These are phyloP conservation scores for Panicum miliaceum DNA, from an alignment of 176 grass and related monocot genomes.

Conservation along the genomic window DNA sequence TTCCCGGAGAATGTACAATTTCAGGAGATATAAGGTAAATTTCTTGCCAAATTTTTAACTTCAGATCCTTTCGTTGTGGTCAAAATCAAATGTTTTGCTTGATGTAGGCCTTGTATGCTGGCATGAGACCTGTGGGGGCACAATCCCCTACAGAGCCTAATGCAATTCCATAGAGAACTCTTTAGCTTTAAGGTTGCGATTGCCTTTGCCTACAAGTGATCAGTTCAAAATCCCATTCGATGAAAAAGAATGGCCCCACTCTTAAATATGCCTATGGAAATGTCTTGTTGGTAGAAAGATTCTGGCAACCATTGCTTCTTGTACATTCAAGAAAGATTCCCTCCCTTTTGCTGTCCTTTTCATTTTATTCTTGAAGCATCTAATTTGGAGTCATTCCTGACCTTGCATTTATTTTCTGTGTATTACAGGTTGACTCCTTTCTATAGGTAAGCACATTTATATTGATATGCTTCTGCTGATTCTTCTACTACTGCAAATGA, in stretches of 20 bases:
- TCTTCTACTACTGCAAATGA: slow-evolving; percentile 8
- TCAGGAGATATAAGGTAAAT: slow-evolving; percentile 90
- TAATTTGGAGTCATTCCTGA: slow-evolving; percentile 38
- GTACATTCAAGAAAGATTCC: neutral
- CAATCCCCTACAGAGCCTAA: neutral
- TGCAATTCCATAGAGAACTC: neutral
- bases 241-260: neutral
- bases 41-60: slow-evolving; percentile 2
- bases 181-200: neutral
- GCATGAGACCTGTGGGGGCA: neutral
- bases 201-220: slow-evolving; percentile 3
- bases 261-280: neutral
- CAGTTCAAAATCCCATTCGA: neutral
- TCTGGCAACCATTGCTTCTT: neutral
- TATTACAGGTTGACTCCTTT: slow-evolving; percentile 94
- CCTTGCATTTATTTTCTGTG: slow-evolving; percentile 16
- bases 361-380: slow-evolving; percentile 30
- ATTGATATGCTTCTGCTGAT: slow-evolving; percentile 26
- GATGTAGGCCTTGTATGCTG: neutral
- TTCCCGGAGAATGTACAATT: slow-evolving; percentile 96
- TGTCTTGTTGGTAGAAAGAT: neutral
- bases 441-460: slow-evolving; percentile 67
- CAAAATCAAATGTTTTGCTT: slow-evolving; percentile 25
- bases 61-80: neutral
- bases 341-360: neutral